Evolutionary conservation across 495 filamentous ascomycete genomes (phyloP).

Genomic region (Cryomyces antarcticus): DNA sequence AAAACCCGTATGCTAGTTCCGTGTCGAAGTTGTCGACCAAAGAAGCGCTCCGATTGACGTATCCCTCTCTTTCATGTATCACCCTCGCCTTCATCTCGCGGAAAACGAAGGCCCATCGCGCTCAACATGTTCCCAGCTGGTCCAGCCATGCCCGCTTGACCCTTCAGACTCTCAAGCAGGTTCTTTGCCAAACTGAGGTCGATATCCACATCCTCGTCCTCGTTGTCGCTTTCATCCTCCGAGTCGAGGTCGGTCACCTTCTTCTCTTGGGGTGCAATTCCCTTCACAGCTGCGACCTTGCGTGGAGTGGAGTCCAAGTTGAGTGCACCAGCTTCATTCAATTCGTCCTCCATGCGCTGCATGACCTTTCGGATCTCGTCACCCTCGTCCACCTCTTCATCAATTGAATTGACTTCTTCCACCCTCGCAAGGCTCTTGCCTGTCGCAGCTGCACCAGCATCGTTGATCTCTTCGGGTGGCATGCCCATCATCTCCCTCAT

Average conservation of each 20-base stretch:
- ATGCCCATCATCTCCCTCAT: slow-evolving; percentile 95
- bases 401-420: slow-evolving; percentile 2
- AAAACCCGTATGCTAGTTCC: too few relatives aligned
- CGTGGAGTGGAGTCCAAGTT: slow-evolving; percentile 19
- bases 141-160: slow-evolving; percentile 64
- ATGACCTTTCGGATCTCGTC: slow-evolving; percentile 54
- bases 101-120: slow-evolving; percentile 63
- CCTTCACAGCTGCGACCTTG: slow-evolving; percentile 1
- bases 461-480: slow-evolving; percentile 21
- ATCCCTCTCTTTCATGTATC: background rate
- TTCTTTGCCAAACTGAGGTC: slow-evolving; percentile 84
- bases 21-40: too few relatives aligned
- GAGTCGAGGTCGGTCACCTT: background rate
- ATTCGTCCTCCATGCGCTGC: slow-evolving; percentile 60
- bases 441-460: slow-evolving; percentile 13
- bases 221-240: slow-evolving; percentile 17
- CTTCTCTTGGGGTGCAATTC: slow-evolving; percentile 5
- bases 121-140: slow-evolving; percentile 71
- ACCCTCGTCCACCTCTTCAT: slow-evolving; percentile 34
- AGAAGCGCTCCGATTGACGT: too few relatives aligned
- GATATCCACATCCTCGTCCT: slow-evolving; percentile 40
- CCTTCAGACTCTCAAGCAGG: slow-evolving; percentile 77
- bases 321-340: slow-evolving; percentile 56
- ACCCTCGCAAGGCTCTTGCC: slow-evolving; percentile 28
- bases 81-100: slow-evolving; percentile 47